Base-by-base conservation (phyloP, 371 early-diverging fungal species). In the Rhizopus delemar region DNA sequence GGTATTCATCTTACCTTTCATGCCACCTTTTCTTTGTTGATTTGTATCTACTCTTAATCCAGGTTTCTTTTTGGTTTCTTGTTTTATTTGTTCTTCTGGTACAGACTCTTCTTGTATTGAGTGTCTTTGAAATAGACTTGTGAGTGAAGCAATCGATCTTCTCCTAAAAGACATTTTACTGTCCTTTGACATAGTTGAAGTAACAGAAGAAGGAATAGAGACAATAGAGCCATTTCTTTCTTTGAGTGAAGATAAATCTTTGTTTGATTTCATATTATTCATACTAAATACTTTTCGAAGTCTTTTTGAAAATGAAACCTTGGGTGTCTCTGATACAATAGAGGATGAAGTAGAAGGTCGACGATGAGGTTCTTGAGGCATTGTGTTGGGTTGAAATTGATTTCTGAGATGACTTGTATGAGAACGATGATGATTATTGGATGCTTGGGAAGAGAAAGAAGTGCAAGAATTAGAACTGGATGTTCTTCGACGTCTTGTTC, bases 211-310 rank as follows among this genome's bases (percentile, higher is more conserved):
- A 33, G 34, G 53, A 13, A 60, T 31, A 5, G 66, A 54, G 29
- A 55, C 64, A 32, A 29, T 59, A 8, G 63, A 60, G 3, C 46
- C 65, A 38, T 63, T 59, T 36, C 36, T 54, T 12, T 51, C 56
- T 41, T 36, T 29, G 4, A 56, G 16, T 12, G 63, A 41, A 29
- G 41, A 28, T 6, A 60, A 33, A 36, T 64, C 64, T 38, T 53
- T 56, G 12, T 33, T 58, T 12, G 68, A 55, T 15, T 64, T 62
- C 7, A 75, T 46, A 38, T 69, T 75, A 51, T 61, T 66, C 78
- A 80, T 77, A 41, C 81, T 80, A 36, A 80, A 80, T 9, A 80
- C 81, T 41, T 75, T 73, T 8, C 81, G 75, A n/a, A 80, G 65
- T 22, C 71, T 68, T 58, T 77, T 77, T 29, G 76, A 70, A 15